These are phyloP conservation scores for Xylaria telfairii DNA, from an alignment of 495 filamentous ascomycete species.

Conservation along the genomic window DNA sequence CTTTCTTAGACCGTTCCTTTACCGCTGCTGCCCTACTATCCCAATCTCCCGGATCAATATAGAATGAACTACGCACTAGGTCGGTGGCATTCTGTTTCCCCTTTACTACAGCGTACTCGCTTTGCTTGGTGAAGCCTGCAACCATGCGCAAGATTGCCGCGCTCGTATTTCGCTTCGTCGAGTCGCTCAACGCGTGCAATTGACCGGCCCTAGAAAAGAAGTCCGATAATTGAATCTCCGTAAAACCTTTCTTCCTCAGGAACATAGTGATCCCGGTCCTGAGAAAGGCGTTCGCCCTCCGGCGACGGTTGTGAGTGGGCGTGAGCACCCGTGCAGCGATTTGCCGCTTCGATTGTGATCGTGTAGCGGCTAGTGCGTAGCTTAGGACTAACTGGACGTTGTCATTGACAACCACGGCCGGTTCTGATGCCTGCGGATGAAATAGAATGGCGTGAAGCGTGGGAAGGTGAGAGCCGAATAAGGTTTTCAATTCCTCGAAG, in stretches of 20 bases:
- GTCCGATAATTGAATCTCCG: conserved; percentile 4
- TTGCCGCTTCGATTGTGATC: conserved; percentile 7
- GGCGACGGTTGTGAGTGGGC: background rate
- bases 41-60: conserved; percentile 11
- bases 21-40: background rate
- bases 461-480: conserved; percentile 8
- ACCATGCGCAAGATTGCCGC: background rate
- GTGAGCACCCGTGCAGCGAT: conserved; percentile 7
- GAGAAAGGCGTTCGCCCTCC: background rate
- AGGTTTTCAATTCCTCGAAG: background rate
- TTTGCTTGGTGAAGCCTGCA: conserved; percentile 5
- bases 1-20: conserved; percentile 7
- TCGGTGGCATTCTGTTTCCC: conserved; percentile 3
- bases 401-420: background rate
- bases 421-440: conserved; percentile 8
- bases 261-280: background rate
- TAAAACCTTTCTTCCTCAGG: conserved; percentile 7
- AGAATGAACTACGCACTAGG: conserved; percentile 3
- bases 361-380: conserved; percentile 9
- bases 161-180: conserved; percentile 1
- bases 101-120: conserved; percentile 2
- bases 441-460: conserved; percentile 4
- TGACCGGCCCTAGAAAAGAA: background rate
- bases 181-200: background rate
- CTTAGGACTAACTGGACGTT: background rate